Base-by-base conservation (phyloP, 371 early-diverging fungal species). In the Cokeromyces recurvatus region DNA sequence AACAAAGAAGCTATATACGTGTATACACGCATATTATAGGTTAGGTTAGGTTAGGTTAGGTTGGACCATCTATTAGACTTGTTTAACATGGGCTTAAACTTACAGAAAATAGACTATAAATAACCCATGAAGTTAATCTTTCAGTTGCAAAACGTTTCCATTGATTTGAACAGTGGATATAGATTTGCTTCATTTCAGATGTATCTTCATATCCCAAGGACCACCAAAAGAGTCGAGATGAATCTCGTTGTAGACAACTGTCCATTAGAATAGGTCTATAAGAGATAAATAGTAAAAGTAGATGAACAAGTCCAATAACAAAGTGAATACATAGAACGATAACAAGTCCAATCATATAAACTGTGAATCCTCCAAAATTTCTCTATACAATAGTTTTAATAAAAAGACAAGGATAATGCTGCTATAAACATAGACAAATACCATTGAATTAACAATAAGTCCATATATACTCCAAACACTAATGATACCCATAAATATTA, bases 381-480 rank as follows among this genome's bases (percentile, higher is more conserved):
- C 42, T 51, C 57, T 57, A 43, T 16, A 1, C 9, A 21, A n/a
- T 23, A 27, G 5, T 22, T 17, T 21, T 4, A 15, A 17, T 23
- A 6, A 10, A 14, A 12, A 32, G 3, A 11, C 16, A n/a, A n/a
- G n/a, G n/a, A n/a, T n/a, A n/a, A n/a, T n/a, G n/a, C n/a, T n/a
- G n/a, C n/a, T n/a, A n/a, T n/a, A n/a, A n/a, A n/a, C n/a, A n/a
- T n/a, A n/a, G n/a, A n/a, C n/a, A n/a, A n/a, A n/a, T n/a, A n/a
- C n/a, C n/a, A n/a, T n/a, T n/a, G n/a, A n/a, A n/a, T n/a, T n/a
- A n/a, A 22, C n/a, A 14, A 45, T 10, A 8, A 58, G 24, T 10
- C 59, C 59, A 49, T 32, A 53, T 4, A 58, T 32, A 46, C 59
- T 53, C 53, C 53, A 58, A 1, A 41, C 21, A 38, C 59, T 58